Evolutionary conservation across 2,329 filamentous ascomycete species (phyloP).

Genomic region (Aspergillus novoparasiticus): DNA sequence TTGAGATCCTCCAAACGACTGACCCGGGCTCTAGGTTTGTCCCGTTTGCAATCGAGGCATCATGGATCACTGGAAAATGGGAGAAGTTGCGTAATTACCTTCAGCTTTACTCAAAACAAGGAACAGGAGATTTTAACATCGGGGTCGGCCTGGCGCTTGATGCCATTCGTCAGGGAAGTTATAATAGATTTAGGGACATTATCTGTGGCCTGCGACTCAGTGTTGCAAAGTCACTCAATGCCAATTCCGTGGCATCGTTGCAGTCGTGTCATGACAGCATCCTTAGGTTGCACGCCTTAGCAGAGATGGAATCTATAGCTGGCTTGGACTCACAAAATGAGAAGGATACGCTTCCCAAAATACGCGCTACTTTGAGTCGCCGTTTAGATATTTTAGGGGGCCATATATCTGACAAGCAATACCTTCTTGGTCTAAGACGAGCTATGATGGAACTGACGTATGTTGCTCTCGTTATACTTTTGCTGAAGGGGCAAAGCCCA

Average conservation of each 20-base stretch:
- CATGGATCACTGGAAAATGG: constrained; percentile 88
- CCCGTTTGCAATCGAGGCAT: constrained; percentile 85
- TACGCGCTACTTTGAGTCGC: constrained; percentile 64
- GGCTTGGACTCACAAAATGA: constrained; percentile 47
- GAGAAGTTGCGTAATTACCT: constrained; percentile 71
- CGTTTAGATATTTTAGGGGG: constrained; percentile 89
- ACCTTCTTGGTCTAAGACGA: constrained; percentile 80
- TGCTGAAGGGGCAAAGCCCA: background rate
- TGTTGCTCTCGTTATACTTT: background rate
- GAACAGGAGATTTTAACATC: constrained; percentile 74
- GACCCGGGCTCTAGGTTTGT: constrained; percentile 64
- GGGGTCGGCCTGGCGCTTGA: constrained; percentile 71
- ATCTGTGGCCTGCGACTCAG: constrained; percentile 69
- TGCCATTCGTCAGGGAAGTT: constrained; percentile 58
- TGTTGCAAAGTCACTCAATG: constrained; percentile 73
- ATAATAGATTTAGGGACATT: constrained; percentile 55
- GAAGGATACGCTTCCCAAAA: constrained; percentile 21
- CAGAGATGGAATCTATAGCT: constrained; percentile 80
- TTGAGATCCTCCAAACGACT: constrained; percentile 69
- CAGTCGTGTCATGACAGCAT: constrained; percentile 83
- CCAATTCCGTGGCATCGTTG: constrained; percentile 76
- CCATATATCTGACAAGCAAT: constrained; percentile 91
- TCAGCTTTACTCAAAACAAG: constrained; percentile 33
- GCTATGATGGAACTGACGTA: constrained; percentile 79
- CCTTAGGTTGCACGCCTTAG: constrained; percentile 81